Evolutionary conservation across 495 filamentous ascomycete species (phyloP).

Genomic region (Annulohypoxylon bovei): DNA sequence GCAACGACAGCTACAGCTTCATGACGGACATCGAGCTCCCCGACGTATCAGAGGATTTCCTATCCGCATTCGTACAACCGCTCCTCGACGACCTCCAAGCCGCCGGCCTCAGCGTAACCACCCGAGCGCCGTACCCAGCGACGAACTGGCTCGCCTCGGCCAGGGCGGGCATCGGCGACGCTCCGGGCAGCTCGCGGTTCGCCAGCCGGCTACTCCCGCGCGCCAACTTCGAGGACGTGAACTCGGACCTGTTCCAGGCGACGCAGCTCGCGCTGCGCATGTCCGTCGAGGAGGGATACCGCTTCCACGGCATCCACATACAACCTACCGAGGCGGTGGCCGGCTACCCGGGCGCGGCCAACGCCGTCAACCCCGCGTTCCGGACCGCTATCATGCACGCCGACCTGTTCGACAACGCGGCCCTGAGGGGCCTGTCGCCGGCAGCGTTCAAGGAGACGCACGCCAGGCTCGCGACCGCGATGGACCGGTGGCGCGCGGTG

Average conservation of each 20-base stretch:
- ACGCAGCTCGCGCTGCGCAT: constrained; percentile 53
- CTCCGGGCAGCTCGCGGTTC: constrained; percentile 44
- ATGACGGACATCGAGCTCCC: constrained; percentile 46
- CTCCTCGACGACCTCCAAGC: constrained; percentile 52
- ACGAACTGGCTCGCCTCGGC: constrained; percentile 36
- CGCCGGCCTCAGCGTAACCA: constrained; percentile 45
- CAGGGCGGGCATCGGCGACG: constrained; percentile 30
- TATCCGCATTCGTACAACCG: constrained; percentile 55
- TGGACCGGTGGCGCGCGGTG: constrained; percentile 44
- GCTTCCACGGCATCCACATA: constrained; percentile 52
- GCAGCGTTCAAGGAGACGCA: constrained; percentile 30
- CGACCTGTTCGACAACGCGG: constrained; percentile 46
- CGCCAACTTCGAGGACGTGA: constrained; percentile 51
- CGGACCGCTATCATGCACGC: constrained; percentile 60
- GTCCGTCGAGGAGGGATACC: constrained; percentile 51
- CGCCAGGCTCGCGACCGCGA: constrained; percentile 20
- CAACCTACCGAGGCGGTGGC: constrained; percentile 37
- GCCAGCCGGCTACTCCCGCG: constrained; percentile 64
- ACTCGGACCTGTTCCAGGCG: constrained; percentile 44
- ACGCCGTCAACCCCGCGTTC: constrained; percentile 61
- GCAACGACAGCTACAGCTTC: constrained; percentile 39
- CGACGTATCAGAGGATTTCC: constrained; percentile 39
- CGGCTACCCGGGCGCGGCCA: constrained; percentile 49
- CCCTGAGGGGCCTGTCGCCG: constrained; percentile 25
- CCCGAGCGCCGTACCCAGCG: constrained; percentile 9